A percentile compares a stretch with the other conserved stretches of the same genome.
phyloP scores from a whole-genome alignment of 768 basidiomycete genomes.

The Mycena chlorophos region DNA sequence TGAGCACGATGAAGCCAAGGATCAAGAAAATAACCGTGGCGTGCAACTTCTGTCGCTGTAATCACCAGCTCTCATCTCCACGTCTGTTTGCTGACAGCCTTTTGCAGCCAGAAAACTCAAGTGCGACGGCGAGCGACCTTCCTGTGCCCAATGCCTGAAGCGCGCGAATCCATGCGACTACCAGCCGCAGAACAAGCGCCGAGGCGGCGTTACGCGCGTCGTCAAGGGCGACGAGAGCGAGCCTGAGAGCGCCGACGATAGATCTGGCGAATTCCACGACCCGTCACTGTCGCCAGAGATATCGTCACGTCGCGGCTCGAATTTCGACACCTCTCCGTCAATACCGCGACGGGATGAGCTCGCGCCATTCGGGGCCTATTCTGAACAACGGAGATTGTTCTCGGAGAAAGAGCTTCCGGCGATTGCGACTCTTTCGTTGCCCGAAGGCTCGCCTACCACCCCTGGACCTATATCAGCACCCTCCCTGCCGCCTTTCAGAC shows the following conservation, averaged over 20 bases:
- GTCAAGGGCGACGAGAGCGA: slow-evolving; percentile 69
- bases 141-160: slow-evolving; percentile 80
- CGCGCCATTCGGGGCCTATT: slow-evolving; percentile 37
- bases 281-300: slow-evolving; percentile 62
- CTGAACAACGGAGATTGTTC: slow-evolving; percentile 47
- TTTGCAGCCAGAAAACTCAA: slow-evolving; percentile 79
- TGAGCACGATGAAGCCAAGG: slow-evolving; percentile 64
- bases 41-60: slow-evolving; percentile 90
- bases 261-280: slow-evolving; percentile 51
- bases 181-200: slow-evolving; percentile 73
- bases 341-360: slow-evolving; percentile 45
- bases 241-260: slow-evolving; percentile 63
- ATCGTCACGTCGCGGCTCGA: slow-evolving; percentile 49
- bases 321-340: slow-evolving; percentile 47
- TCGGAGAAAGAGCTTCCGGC: slow-evolving; percentile 68
- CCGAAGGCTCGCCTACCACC: slow-evolving; percentile 56
- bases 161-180: slow-evolving; percentile 80
- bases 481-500: slow-evolving; percentile 62
- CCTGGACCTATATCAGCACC: slow-evolving; percentile 62
- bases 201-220: slow-evolving; percentile 52
- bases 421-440: slow-evolving; percentile 67
- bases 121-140: slow-evolving; percentile 83
- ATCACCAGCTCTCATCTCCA: slow-evolving; percentile 25
- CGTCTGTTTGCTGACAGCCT: slow-evolving; percentile 15
- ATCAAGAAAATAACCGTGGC: slow-evolving; percentile 88